A percentile compares a stretch with the other conserved stretches of the same genome.
These are phyloP conservation scores for Peterozyma toletana DNA, from an alignment of 805 yeast genomes.

Conservation along the genomic window DNA sequence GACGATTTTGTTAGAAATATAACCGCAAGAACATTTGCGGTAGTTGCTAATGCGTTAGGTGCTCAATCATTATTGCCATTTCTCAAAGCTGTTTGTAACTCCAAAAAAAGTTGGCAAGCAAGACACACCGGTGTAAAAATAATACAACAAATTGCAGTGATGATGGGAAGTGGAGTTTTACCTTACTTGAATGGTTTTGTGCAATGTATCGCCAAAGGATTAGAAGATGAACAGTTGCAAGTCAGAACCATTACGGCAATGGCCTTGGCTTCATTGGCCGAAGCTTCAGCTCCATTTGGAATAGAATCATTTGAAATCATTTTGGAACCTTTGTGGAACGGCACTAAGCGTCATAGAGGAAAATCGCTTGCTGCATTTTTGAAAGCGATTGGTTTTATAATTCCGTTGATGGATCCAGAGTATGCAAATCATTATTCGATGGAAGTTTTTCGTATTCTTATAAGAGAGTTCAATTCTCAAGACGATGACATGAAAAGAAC, in stretches of 20 bases:
- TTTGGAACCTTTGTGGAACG: constrained; percentile 75
- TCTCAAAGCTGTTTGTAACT: constrained; percentile 67
- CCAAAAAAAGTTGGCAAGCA: constrained; percentile 74
- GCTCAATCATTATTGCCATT: constrained; percentile 69
- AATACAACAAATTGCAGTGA: constrained; percentile 66
- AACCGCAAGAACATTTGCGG: constrained; percentile 76
- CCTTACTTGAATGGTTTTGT: constrained; percentile 68
- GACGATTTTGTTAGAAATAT: constrained; percentile 77
- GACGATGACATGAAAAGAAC: constrained; percentile 84
- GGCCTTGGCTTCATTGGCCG: constrained; percentile 71
- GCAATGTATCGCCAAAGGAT: constrained; percentile 46
- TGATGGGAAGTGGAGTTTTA: constrained; percentile 64
- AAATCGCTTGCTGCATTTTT: constrained; percentile 68
- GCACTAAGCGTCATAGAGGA: constrained; percentile 72
- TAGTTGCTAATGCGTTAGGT: constrained; percentile 76
- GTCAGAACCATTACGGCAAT: constrained; percentile 67
- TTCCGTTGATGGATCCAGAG: constrained; percentile 84
- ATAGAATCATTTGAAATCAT: constrained; percentile 76
- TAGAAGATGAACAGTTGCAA: constrained; percentile 61
- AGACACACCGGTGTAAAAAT: constrained; percentile 77
- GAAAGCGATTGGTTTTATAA: constrained; percentile 68
- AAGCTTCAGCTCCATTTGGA: constrained; percentile 80
- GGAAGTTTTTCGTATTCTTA: constrained; percentile 60
- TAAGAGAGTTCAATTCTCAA: constrained; percentile 70
- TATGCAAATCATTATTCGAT: constrained; percentile 71